These are phyloP conservation scores for Podila horticola DNA, from an alignment of 192 early-diverging fungal genomes.

Conservation along the genomic window DNA sequence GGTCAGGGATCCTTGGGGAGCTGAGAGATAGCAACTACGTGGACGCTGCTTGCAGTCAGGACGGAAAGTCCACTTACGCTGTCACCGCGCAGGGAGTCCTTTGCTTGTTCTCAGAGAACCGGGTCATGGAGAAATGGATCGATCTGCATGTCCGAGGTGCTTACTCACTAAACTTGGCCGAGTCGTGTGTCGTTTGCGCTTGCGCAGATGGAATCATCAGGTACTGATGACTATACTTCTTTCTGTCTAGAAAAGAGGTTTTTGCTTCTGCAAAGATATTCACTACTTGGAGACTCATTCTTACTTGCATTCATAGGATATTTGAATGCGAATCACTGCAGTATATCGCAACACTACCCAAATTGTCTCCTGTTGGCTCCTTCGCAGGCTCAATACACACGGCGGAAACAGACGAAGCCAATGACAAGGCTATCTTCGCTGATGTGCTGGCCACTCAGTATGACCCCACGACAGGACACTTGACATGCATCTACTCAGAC, in stretches of 20 bases:
- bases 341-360: conserved; percentile 77
- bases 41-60: conserved; percentile 66
- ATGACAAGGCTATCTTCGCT: conserved; percentile 57
- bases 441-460: conserved; percentile 71
- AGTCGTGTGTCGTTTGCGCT: conserved; percentile 73
- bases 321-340: conserved; percentile 78
- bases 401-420: conserved; percentile 20
- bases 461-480: conserved; percentile 56
- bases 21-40: conserved; percentile 78
- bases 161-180: conserved; percentile 69
- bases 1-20: conserved; percentile 71
- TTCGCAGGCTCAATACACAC: conserved; percentile 42
- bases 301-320: conserved; percentile 50
- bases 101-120: conserved; percentile 69
- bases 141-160: conserved; percentile 75
- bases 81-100: conserved; percentile 75
- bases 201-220: conserved; percentile 80
- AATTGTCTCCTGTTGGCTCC: conserved; percentile 72
- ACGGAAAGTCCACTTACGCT: conserved; percentile 65
- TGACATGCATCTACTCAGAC: conserved; percentile 78
- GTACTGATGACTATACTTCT: conserved; percentile 21
- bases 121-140: conserved; percentile 85
- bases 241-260: background rate
- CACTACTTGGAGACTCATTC: background rate
- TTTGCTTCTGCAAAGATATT: background rate